phyloP scores from a whole-genome alignment of 148 eudicot genomes.

The Vaccinium corymbosum region DNA sequence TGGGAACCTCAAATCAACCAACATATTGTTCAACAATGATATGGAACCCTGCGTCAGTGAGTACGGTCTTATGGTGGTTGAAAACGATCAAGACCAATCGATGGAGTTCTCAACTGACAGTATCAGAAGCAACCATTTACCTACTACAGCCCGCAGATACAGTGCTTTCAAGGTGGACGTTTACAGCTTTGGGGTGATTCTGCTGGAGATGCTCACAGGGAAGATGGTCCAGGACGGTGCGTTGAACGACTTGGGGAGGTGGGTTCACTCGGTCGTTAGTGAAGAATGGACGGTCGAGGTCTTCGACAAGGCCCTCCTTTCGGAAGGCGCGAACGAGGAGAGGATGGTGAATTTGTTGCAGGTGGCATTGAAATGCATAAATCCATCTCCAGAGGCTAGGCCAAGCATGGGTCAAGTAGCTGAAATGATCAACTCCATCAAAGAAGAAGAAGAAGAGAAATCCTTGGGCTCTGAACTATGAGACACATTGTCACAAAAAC shows the following conservation, averaged over 20 bases:
- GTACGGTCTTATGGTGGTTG: conserved; percentile 43
- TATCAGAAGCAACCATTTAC: conserved; percentile 2
- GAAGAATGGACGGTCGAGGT: conserved; percentile 53
- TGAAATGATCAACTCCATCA: conserved; percentile 30
- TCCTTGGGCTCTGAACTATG: conserved; percentile 30
- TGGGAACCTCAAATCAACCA: conserved; percentile 50
- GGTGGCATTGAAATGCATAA: conserved; percentile 44
- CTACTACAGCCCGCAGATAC: conserved; percentile 8
- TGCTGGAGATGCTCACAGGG: conserved; percentile 47
- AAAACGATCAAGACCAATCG: conserved; percentile 16
- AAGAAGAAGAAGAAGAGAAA: conserved; percentile 36
- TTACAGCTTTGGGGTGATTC: conserved; percentile 35
- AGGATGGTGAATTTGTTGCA: conserved; percentile 42
- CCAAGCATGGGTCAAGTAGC: conserved; percentile 34
- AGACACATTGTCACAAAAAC: background rate
- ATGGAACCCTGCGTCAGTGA: conserved; percentile 47
- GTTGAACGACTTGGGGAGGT: conserved; percentile 27
- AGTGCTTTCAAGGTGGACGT: conserved; percentile 31
- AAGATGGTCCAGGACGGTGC: conserved; percentile 38
- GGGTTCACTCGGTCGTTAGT: conserved; percentile 37
- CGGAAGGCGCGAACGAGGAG: conserved; percentile 43
- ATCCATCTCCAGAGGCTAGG: conserved; percentile 35
- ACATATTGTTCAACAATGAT: conserved; percentile 37
- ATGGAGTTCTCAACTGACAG: background rate
- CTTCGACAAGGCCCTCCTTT: conserved; percentile 35